Percentiles rank a stretch among this genome's conserved stretches.
These are phyloP conservation scores for Davidsoniella neocaledoniae DNA, from an alignment of 2,329 filamentous ascomycete genomes.

Conservation along the genomic window DNA sequence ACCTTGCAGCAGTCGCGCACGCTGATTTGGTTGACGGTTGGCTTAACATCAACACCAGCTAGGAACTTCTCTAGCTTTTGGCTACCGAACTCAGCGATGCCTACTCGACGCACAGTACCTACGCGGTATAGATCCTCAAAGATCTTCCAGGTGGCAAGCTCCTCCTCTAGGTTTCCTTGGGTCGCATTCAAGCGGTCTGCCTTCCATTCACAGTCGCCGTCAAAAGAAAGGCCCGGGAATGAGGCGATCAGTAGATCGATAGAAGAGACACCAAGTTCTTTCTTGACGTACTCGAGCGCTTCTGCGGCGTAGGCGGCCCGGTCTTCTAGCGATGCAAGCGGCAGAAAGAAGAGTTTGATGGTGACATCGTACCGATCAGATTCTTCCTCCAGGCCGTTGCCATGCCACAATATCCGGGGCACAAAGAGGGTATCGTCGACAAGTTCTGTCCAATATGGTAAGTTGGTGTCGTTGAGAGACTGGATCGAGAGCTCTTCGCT, in stretches of 20 bases:
- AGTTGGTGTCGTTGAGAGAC: slow-evolving; percentile 17
- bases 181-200: slow-evolving; percentile 44
- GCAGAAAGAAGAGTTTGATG: slow-evolving; percentile 86
- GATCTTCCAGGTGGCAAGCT: slow-evolving; percentile 50
- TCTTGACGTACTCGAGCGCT: slow-evolving; percentile 63
- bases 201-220: slow-evolving; percentile 76
- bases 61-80: slow-evolving; percentile 68
- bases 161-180: slow-evolving; percentile 50
- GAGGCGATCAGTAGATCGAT: slow-evolving; percentile 85
- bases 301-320: slow-evolving; percentile 57
- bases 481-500: slow-evolving; percentile 14
- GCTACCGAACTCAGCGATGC: slow-evolving; percentile 80
- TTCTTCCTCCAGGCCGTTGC: slow-evolving; percentile 62
- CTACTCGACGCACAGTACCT: slow-evolving; percentile 58
- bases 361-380: slow-evolving; percentile 81
- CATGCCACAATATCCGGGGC: slow-evolving; percentile 57
- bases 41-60: slow-evolving; percentile 49
- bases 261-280: slow-evolving; percentile 56
- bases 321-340: slow-evolving; percentile 45
- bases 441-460: slow-evolving; percentile 50
- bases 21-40: slow-evolving; percentile 89
- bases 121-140: slow-evolving; percentile 57
- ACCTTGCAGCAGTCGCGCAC: slow-evolving; percentile 91
- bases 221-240: slow-evolving; percentile 85
- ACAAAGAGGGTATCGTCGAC: slow-evolving; percentile 48